phyloP scores from a whole-genome alignment of 1,284 basidiomycete species.

The Apiotrichum montevideense region DNA sequence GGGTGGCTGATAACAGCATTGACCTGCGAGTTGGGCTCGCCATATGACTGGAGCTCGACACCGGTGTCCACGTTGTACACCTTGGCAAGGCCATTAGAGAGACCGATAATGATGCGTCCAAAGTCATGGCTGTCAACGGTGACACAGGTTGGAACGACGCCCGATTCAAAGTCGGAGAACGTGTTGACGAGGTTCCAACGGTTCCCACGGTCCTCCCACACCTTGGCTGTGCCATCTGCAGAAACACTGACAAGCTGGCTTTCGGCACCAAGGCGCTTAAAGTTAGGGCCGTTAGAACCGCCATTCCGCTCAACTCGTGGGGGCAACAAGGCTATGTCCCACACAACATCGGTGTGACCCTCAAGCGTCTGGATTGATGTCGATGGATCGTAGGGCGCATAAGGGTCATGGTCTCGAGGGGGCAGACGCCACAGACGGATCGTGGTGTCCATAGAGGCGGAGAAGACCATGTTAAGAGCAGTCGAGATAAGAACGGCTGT shows the following conservation, averaged over 20 bases:
- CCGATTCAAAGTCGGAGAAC: conserved; percentile 15
- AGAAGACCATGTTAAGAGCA: conserved; percentile 70
- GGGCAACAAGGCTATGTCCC: conserved; percentile 68
- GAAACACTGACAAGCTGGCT: conserved; percentile 77
- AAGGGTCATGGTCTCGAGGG: conserved; percentile 60
- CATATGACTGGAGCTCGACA: conserved; percentile 63
- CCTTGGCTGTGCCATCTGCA: conserved; percentile 84
- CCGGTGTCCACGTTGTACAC: conserved; percentile 83
- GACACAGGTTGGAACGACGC: conserved; percentile 64
- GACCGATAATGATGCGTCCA: conserved; percentile 61
- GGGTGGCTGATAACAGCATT: conserved; percentile 88
- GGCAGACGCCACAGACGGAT: conserved; percentile 87
- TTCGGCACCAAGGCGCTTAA: conserved; percentile 13
- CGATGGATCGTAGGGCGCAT: conserved; percentile 79
- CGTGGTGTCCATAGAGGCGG: conserved; percentile 82
- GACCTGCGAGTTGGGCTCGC: conserved; percentile 61
- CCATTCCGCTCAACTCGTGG: conserved; percentile 1
- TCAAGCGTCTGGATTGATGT: conserved; percentile 71
- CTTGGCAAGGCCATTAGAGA: conserved; percentile 81
- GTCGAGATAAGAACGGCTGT: conserved; percentile 81
- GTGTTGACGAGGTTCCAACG: conserved; percentile 26
- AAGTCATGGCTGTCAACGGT: conserved; percentile 47
- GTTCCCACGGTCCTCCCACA: conserved; percentile 61
- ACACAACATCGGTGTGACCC: conserved; percentile 89
- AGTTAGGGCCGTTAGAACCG: conserved; percentile 4